Base-by-base conservation (phyloP, 2,329 filamentous ascomycete species). In the Rhinocladiella mackenziei region DNA sequence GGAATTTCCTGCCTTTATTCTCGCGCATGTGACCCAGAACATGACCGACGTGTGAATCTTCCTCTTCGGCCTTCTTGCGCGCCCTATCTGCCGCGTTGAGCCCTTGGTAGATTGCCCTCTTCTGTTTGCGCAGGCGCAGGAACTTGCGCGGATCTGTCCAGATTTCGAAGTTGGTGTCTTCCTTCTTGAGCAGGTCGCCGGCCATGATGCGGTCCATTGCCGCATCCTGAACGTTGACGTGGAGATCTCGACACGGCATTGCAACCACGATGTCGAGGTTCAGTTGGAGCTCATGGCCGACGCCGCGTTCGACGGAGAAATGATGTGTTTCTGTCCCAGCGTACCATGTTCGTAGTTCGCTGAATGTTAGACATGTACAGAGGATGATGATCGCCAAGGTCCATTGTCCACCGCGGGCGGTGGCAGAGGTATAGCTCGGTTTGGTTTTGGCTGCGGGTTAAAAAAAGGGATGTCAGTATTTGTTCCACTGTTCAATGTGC, bases 141-240 rank as follows among this genome's bases (percentile, higher is more conserved):
- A 37, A 20, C 20, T 44, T 42, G 6, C 44, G 36, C 15, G 39
- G 39, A 29, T 51, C 44, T 14, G 41, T 48, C 89, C 91, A 97
- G 56, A 89, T 80, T 15, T 64, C 62, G 88, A 91, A 98, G 52
- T 70, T 78, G 5, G 92, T 97, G 11, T 78, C 70, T 58, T 96
- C 88, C 59, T 80, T 82, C 53, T 78, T 74, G 50, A 98, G 73
- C 52, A 83, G 73, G 26, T 83, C 74, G 3, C 78, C 86, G 2
- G 92, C 92, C 20, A 94, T 75, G 58, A 97, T 94, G 52, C 86
- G 82, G 65, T 98, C 92, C 39, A 92, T 89, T 0, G 88, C 81
- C 2, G 91, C 89, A 65, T 98, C 92, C 71, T 97, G 92, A 38
- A 98, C 89, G 68, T 98, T 97, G 66, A 98, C 74, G 69, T 95